Evolutionary conservation across 139 green algal genomes (phyloP).

Genomic region (Parachlorella kessleri): DNA sequence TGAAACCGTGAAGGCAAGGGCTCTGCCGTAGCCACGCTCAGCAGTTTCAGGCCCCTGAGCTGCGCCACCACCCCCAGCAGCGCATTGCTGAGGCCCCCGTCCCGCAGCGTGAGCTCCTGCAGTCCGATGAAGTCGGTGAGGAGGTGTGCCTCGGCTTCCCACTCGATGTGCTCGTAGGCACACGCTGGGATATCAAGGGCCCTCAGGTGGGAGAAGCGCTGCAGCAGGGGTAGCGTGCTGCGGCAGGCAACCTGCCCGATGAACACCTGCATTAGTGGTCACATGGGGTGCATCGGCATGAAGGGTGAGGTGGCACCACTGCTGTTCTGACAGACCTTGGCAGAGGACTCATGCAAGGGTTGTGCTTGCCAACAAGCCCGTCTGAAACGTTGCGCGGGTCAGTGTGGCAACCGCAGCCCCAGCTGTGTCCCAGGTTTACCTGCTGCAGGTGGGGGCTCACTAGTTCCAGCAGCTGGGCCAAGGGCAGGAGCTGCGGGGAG

Average conservation of each 20-base stretch:
- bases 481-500: not conserved
- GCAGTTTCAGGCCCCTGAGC: not conserved
- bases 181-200: not conserved
- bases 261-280: no score
- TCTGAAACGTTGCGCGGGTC: no score
- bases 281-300: no score
- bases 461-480: not conserved
- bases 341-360: no score
- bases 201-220: not conserved
- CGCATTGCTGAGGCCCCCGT: not conserved
- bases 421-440: no score
- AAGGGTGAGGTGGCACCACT: no score
- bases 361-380: no score
- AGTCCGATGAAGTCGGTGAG: not conserved
- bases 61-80: conserved; percentile 1
- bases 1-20: not conserved
- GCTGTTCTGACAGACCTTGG: no score
- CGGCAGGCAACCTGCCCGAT: not conserved
- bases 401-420: no score
- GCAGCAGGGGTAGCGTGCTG: not conserved
- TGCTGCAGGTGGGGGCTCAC: not conserved
- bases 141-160: not conserved
- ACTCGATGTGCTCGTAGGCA: not conserved
- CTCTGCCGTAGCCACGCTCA: not conserved
- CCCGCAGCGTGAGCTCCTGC: not conserved